Conservation (phyloP, 257 asterid genomes). For the Solanum sparsipilum region DNA sequence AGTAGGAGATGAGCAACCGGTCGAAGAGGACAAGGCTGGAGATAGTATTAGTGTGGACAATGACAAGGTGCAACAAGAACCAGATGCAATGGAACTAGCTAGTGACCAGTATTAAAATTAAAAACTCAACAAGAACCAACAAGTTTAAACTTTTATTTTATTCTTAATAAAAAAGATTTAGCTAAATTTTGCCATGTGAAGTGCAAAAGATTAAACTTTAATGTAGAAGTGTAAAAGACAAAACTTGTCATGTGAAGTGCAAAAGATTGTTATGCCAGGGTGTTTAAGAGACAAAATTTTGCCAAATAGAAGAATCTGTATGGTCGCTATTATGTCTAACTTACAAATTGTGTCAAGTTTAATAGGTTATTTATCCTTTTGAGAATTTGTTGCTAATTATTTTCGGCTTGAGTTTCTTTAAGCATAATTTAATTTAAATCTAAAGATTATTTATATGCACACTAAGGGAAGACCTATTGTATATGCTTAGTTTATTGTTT, state of each 20-base stretch:
- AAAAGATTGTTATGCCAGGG: neutral
- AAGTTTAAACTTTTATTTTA: neutral
- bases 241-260: neutral
- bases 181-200: neutral
- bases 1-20: constrained; percentile 1
- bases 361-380: neutral
- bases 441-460: neutral
- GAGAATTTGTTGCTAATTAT: neutral
- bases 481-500: neutral
- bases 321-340: neutral
- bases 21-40: constrained; percentile 9
- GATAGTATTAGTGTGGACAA: neutral
- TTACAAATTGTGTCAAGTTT: neutral
- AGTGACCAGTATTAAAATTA: neutral
- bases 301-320: neutral
- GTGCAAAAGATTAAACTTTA: neutral
- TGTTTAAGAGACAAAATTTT: neutral
- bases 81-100: neutral
- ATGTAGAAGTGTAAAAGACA: neutral
- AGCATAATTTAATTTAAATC: too few relatives aligned
- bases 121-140: neutral
- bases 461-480: neutral
- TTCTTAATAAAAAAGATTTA: neutral
- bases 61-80: neutral
- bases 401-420: neutral